phyloP scores from a whole-genome alignment of 257 asterid genomes.

The Mentha longifolia region DNA sequence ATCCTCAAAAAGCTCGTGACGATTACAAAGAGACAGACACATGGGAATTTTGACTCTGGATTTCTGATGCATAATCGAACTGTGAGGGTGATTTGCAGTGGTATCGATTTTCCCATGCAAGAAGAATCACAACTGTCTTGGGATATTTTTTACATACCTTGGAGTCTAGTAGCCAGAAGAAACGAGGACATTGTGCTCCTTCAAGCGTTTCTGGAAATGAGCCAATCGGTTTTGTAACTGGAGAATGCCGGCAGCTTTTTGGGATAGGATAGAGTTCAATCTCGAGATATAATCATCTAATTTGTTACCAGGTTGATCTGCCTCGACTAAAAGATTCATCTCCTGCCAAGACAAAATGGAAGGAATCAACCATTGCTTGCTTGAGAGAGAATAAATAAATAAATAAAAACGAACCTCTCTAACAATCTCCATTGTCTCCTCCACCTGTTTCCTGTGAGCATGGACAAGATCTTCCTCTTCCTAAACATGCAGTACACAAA shows the following conservation, averaged over 20 bases:
- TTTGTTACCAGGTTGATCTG: slow-evolving; percentile 95
- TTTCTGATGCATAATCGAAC: slow-evolving; percentile 16
- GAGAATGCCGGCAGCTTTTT: slow-evolving; percentile 83
- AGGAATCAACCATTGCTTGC: not conserved
- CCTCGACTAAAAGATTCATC: slow-evolving; percentile 93
- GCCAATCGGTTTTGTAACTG: slow-evolving; percentile 87
- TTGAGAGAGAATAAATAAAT: not conserved
- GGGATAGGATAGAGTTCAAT: slow-evolving; percentile 86
- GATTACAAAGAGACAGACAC: slow-evolving; percentile 28
- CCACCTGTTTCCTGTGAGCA: slow-evolving; percentile 90
- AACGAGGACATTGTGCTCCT: slow-evolving; percentile 85
- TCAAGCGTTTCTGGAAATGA: slow-evolving; percentile 77
- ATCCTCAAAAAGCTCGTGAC: slow-evolving; percentile 26
- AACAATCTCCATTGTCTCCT: slow-evolving; percentile 87
- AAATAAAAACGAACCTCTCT: slow-evolving; percentile 61
- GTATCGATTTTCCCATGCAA: slow-evolving; percentile 21
- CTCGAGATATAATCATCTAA: slow-evolving; percentile 74
- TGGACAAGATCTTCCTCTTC: slow-evolving; percentile 92
- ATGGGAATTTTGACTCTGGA: slow-evolving; percentile 14
- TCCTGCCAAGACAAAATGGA: slow-evolving; percentile 54
- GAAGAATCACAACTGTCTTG: slow-evolving; percentile 29
- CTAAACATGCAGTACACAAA: slow-evolving; percentile 44
- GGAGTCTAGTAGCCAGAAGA: slow-evolving; percentile 66
- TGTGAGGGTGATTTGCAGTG: slow-evolving; percentile 4
- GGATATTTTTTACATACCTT: slow-evolving; percentile 22